phyloP scores from a whole-genome alignment of 1,284 basidiomycete genomes.

The Taiwanofungus camphoratus region DNA sequence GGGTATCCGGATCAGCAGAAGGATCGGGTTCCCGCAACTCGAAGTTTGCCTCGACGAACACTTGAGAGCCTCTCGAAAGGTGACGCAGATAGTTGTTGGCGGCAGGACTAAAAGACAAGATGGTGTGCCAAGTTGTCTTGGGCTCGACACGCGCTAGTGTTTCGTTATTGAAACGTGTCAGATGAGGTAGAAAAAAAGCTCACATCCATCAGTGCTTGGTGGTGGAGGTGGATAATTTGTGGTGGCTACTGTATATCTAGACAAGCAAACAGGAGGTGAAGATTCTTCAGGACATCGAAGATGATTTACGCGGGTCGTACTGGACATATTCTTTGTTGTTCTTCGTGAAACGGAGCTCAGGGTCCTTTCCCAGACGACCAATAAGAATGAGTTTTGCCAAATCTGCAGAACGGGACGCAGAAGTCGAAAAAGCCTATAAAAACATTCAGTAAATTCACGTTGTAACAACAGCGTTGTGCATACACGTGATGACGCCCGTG shows the following conservation, averaged over 20 bases:
- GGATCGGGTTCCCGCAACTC: conserved; percentile 68
- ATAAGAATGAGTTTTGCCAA: conserved; percentile 72
- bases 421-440: conserved; percentile 64
- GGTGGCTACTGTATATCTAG: conserved; percentile 68
- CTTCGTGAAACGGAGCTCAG: conserved; percentile 63
- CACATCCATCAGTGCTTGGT: conserved; percentile 56
- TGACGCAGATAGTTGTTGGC: conserved; percentile 57
- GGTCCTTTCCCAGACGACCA: conserved; percentile 65
- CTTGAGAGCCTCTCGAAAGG: conserved; percentile 61
- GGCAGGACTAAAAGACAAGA: conserved; percentile 60
- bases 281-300: background rate
- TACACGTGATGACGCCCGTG: conserved; percentile 40
- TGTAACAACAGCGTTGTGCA: no score
- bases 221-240: conserved; percentile 53
- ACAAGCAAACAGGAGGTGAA: background rate
- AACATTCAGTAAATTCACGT: no score
- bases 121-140: conserved; percentile 65
- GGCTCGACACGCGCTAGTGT: conserved; percentile 49
- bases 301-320: conserved; percentile 35
- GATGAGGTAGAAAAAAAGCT: conserved; percentile 18
- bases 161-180: background rate
- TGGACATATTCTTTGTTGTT: conserved; percentile 71
- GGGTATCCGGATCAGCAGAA: conserved; percentile 53
- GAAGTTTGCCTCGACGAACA: conserved; percentile 72
- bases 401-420: conserved; percentile 46